Base-by-base conservation (phyloP, 164 flowering plant species). In the Litsea cubeba region DNA sequence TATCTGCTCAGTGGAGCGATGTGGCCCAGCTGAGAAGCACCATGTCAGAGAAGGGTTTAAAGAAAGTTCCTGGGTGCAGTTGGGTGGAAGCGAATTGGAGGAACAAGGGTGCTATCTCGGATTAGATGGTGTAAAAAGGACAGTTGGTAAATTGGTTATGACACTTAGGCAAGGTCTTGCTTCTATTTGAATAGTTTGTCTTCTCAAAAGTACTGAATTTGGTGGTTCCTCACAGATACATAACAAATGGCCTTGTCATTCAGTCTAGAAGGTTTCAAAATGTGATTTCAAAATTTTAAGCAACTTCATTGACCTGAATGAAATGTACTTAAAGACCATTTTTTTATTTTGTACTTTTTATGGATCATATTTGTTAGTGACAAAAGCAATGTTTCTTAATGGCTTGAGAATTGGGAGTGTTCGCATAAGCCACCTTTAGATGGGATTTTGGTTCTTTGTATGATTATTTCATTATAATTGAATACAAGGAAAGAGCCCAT, bases 61-160 rank as follows among this genome's bases (percentile, higher is more conserved):
- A 76, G 77, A 88, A 87, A 78, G 79, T 74, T 69, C 80, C 89
- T 2, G 91, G 89, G 8, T 83, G 78, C 69, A 88, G 91, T 79
- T 84, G 86, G 91, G 76, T 88, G 72, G 80, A 83, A 65, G 73
- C 73, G 65, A 63, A 65, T 72, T 75, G 62, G 64, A 25, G n/a
- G 60, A 54, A 54, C 12, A 1, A 0, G 7, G 60, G 60, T 54
- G 60, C 20, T 54, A 12, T 54, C 46, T 40, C 46, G 2, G 1
- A 17, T 54, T 7, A 17, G 20, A 54, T 54, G 12, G n/a, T 20
- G n/a, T 20, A 54, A 14, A 54, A 54, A 3, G 60, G 60, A 20
- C 20, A 15, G n/a, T 3, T 0, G 5, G n/a, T 54, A 20, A 20
- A 11, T 54, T 15, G 17, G 20, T 54, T 54, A 14, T 54, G 60